These are phyloP conservation scores for Chondrus crispus DNA, from an alignment of 23 red algal species.

Conservation along the genomic window DNA sequence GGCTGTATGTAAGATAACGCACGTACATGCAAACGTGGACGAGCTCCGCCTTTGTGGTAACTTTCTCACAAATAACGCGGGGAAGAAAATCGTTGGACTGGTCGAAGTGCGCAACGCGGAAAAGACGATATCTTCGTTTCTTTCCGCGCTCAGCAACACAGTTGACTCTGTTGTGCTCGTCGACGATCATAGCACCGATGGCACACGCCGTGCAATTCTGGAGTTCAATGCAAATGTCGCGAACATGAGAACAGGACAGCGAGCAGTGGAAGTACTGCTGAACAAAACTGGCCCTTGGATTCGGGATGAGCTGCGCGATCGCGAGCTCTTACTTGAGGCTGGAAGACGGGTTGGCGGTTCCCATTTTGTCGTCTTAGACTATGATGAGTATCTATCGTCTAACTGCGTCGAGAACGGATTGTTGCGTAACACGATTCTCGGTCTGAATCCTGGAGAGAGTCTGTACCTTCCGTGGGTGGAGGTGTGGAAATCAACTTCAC, in stretches of 20 bases:
- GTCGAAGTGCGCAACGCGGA: conserved; percentile 67
- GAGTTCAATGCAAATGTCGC: neutral
- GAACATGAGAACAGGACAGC: neutral
- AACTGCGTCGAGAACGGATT: conserved; percentile 32
- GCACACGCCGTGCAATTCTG: neutral
- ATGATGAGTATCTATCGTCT: conserved; percentile 69
- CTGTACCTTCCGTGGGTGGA: conserved; percentile 73
- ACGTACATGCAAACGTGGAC: neutral
- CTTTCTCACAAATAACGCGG: neutral
- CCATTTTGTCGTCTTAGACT: conserved; percentile 79
- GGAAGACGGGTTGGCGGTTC: conserved; percentile 51
- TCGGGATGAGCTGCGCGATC: conserved; percentile 76
- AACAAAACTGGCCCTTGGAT: conserved; percentile 55
- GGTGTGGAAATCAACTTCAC: conserved; percentile 40
- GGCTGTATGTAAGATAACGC: neutral
- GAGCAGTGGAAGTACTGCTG: conserved; percentile 46
- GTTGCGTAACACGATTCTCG: conserved; percentile 24
- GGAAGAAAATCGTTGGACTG: conserved; percentile 63
- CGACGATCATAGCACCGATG: conserved; percentile 67
- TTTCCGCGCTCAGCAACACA: conserved; percentile 12
- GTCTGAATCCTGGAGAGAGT: conserved; percentile 57
- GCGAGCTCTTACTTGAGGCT: conserved; percentile 43
- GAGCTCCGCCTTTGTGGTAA: conserved; percentile 25
- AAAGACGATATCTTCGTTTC: conserved; percentile 10
- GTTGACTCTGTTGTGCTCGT: conserved; percentile 59